These are phyloP conservation scores for Zygosaccharomyces pseudobailii DNA, from an alignment of 1,139 yeast genomes.

Conservation along the genomic window DNA sequence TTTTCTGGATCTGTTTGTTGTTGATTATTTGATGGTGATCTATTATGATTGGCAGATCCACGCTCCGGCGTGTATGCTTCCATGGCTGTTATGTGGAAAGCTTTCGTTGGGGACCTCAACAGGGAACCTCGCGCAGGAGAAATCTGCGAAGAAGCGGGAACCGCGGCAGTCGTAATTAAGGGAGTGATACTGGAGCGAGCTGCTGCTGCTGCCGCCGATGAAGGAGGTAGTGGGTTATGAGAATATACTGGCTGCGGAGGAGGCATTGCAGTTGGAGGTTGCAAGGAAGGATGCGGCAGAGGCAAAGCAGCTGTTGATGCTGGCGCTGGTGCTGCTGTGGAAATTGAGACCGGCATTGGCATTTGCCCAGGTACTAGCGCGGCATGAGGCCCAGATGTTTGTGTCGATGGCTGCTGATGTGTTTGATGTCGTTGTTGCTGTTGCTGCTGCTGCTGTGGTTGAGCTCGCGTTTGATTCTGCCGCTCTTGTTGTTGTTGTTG, in stretches of 20 bases:
- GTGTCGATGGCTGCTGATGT: constrained; percentile 7
- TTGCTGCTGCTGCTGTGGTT: constrained; percentile 10
- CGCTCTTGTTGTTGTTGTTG: constrained; percentile 6
- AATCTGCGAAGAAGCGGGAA: constrained; percentile 24
- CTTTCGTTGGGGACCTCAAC: constrained; percentile 41
- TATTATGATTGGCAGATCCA: constrained; percentile 44
- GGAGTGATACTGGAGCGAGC: constrained; percentile 8
- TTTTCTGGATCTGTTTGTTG: constrained; percentile 6
- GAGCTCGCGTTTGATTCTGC: constrained; percentile 8
- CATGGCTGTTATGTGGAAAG: constrained; percentile 51
- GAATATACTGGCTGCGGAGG: constrained; percentile 11
- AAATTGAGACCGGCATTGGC: constrained; percentile 3
- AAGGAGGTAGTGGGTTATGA: constrained; percentile 2
- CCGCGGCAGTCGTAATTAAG: constrained; percentile 15
- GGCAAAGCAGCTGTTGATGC: constrained; percentile 11
- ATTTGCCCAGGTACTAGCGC: constrained; percentile 8
- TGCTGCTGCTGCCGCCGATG: constrained; percentile 8
- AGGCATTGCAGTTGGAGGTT: constrained; percentile 8
- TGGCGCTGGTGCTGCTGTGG: constrained; percentile 9
- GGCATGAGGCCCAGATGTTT: constrained; percentile 3
- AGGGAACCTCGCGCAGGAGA: constrained; percentile 31
- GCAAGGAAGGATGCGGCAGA: constrained; percentile 7
- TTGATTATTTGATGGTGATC: constrained; percentile 19
- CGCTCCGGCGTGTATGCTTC: constrained; percentile 84
- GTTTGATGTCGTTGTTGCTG: constrained; percentile 8